phyloP scores from a whole-genome alignment of 306 rosid genomes.

The Fagus crenata region DNA sequence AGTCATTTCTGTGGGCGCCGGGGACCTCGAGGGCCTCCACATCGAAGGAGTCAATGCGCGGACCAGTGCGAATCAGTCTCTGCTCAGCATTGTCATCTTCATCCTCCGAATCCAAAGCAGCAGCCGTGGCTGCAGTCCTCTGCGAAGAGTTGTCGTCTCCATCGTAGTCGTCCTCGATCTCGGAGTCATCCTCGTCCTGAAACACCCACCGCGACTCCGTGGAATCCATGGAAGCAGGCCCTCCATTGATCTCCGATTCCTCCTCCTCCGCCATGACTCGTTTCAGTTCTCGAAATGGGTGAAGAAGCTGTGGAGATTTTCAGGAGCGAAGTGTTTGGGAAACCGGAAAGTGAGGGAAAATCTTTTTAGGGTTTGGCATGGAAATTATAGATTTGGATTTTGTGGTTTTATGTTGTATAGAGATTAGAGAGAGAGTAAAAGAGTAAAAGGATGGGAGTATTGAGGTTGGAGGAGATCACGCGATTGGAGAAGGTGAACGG shows the following conservation, averaged over 20 bases:
- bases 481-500: too few species aligned
- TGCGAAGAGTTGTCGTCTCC: constrained; percentile 18
- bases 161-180: constrained; percentile 36
- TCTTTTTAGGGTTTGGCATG: neutral
- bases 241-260: constrained; percentile 33
- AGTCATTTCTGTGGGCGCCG: constrained; percentile 67
- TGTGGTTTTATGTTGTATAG: neutral
- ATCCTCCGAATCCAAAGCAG: constrained; percentile 67
- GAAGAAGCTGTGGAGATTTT: neutral
- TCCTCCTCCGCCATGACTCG: constrained; percentile 43
- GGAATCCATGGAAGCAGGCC: constrained; percentile 46
- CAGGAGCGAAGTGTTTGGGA: neutral
- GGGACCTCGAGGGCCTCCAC: constrained; percentile 98
- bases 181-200: constrained; percentile 57
- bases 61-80: constrained; percentile 88
- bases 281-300: neutral
- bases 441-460: too few species aligned
- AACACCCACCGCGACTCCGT: constrained; percentile 63
- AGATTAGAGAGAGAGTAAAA: too few species aligned
- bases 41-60: constrained; percentile 88
- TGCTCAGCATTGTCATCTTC: constrained; percentile 82
- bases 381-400: neutral
- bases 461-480: too few species aligned
- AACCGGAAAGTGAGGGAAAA: neutral
- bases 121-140: constrained; percentile 15